Conservation (phyloP, 108 stramenopile genomes). For the Nitzschia inconspicua region DNA sequence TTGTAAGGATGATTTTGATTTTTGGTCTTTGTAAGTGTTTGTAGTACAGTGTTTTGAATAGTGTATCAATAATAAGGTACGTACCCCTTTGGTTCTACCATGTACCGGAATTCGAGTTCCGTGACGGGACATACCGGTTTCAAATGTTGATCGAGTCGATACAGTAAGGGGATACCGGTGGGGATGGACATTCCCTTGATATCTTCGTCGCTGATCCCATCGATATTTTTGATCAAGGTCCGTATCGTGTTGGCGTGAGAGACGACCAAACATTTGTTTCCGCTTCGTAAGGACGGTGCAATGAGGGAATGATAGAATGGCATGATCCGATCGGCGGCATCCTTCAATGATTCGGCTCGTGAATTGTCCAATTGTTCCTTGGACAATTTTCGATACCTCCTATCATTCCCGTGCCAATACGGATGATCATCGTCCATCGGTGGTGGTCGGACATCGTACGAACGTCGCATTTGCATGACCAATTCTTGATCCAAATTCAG, state of each 20-base stretch:
- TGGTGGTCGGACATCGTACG: constrained; percentile 68
- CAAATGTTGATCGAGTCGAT: constrained; percentile 79
- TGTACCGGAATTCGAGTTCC: constrained; percentile 73
- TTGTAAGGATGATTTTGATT: too few species aligned
- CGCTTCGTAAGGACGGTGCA: constrained; percentile 58
- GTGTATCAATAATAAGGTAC: neutral
- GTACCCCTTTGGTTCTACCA: constrained; percentile 84
- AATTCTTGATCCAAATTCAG: constrained; percentile 76
- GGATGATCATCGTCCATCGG: constrained; percentile 81
- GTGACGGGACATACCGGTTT: constrained; percentile 74
- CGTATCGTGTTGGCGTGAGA: constrained; percentile 87
- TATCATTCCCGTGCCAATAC: constrained; percentile 82
- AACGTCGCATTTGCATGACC: constrained; percentile 81
- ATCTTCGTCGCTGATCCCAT: constrained; percentile 79
- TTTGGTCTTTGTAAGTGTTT: too few species aligned
- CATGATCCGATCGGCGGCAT: constrained; percentile 73
- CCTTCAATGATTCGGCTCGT: constrained; percentile 71
- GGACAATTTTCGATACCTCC: constrained; percentile 67
- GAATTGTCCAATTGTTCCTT: constrained; percentile 55
- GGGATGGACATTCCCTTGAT: constrained; percentile 86
- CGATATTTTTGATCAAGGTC: constrained; percentile 80
- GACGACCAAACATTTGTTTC: constrained; percentile 76
- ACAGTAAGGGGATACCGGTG: constrained; percentile 78
- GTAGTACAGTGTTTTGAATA: too few species aligned
- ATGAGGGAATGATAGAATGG: constrained; percentile 80